Evolutionary conservation across 306 rosid species (phyloP).

Genomic region (Prunus dulcis): DNA sequence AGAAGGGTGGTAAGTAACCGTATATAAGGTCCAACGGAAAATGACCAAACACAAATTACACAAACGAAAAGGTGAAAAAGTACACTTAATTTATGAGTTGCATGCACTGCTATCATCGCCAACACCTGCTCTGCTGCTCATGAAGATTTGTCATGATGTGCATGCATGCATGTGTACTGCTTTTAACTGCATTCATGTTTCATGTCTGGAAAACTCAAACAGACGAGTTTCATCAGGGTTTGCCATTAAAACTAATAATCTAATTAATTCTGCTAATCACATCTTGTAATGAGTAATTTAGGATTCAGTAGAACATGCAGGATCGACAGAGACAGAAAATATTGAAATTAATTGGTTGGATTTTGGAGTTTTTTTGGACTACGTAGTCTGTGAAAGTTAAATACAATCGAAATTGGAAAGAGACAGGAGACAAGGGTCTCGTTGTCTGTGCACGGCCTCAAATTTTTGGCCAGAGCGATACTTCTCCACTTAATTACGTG

Average conservation of each 20-base stretch:
- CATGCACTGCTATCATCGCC: not conserved
- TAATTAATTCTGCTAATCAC: not conserved
- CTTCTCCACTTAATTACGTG: not conserved
- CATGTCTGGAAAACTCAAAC: not conserved
- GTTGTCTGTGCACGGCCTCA: not conserved
- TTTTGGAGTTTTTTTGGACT: not conserved
- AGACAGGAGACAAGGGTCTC: constrained; percentile 17
- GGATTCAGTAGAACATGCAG: not conserved
- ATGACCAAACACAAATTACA: not conserved
- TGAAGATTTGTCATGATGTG: not conserved
- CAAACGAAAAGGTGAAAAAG: not conserved
- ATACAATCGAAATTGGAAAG: not conserved
- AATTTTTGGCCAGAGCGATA: not conserved
- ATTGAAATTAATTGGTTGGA: not conserved
- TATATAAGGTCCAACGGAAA: not conserved
- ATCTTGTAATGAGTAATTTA: too few species aligned
- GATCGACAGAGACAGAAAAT: not conserved
- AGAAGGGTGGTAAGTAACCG: not conserved
- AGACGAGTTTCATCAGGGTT: not conserved
- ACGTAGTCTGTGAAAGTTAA: not conserved
- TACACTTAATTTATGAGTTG: not conserved
- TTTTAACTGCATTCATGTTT: not conserved
- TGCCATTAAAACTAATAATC: not conserved
- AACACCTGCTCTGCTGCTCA: not conserved
- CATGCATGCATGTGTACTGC: not conserved